phyloP scores from a whole-genome alignment of 2,329 filamentous ascomycete genomes.

The Botrytis paeoniae region DNA sequence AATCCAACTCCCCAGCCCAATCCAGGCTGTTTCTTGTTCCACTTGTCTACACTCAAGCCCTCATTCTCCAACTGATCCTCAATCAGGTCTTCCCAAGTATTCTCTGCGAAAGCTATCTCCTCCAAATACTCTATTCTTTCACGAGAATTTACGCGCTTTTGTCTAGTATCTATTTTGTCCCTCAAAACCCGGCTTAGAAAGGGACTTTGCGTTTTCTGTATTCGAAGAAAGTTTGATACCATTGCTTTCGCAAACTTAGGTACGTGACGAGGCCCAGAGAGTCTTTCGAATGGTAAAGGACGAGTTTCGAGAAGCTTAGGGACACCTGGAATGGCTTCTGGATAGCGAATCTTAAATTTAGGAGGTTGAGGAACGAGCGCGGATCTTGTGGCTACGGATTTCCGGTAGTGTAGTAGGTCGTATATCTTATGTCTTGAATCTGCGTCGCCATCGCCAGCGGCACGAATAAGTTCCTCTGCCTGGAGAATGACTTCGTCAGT shows the following conservation, averaged over 20 bases:
- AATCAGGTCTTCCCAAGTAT: constrained; percentile 46
- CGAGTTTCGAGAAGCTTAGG: constrained; percentile 49
- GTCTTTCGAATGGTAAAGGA: constrained; percentile 48
- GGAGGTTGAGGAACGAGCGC: constrained; percentile 18
- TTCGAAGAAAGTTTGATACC: constrained; percentile 61
- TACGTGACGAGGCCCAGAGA: constrained; percentile 54
- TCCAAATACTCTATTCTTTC: constrained; percentile 39
- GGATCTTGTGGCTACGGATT: constrained; percentile 5
- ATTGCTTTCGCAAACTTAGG: constrained; percentile 56
- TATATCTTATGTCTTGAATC: constrained; percentile 34
- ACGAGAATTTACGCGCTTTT: constrained; percentile 42
- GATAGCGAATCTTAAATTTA: constrained; percentile 23
- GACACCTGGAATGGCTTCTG: constrained; percentile 35
- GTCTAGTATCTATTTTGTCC: constrained; percentile 48
- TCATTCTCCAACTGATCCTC: constrained; percentile 21
- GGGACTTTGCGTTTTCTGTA: constrained; percentile 62
- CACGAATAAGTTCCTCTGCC: constrained; percentile 34
- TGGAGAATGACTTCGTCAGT: constrained; percentile 12
- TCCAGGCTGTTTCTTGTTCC: constrained; percentile 17
- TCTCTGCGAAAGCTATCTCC: constrained; percentile 52
- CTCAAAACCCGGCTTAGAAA: constrained; percentile 57
- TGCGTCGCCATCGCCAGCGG: constrained; percentile 29
- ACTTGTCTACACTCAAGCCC: constrained; percentile 7
- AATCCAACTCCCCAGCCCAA: constrained; percentile 12
- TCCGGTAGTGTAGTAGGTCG: constrained; percentile 36